Percentiles rank a stretch among this genome's conserved stretches.
Evolutionary conservation across 2,329 filamentous ascomycete genomes (phyloP).

Genomic region (Delphinella strobiligena): DNA sequence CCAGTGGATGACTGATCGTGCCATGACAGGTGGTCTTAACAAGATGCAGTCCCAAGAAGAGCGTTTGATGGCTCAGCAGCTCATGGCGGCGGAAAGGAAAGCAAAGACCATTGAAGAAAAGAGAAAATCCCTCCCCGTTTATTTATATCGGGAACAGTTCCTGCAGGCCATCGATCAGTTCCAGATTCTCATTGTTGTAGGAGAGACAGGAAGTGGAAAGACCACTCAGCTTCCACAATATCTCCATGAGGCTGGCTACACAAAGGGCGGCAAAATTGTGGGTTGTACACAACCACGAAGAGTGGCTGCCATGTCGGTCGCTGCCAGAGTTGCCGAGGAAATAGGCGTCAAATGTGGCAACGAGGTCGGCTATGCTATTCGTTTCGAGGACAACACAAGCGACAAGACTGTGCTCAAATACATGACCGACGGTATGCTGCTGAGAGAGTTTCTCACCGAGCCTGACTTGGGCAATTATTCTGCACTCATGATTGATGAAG

Average conservation of each 20-base stretch:
- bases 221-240: conserved; percentile 94
- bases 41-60: conserved; percentile 62
- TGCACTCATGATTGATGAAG: conserved; percentile 91
- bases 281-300: conserved; percentile 89
- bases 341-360: conserved; percentile 81
- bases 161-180: conserved; percentile 75
- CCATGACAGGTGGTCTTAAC: conserved; percentile 58
- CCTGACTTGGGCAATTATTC: conserved; percentile 74
- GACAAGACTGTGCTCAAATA: conserved; percentile 91
- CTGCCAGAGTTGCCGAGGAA: conserved; percentile 90
- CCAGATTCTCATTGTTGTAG: conserved; percentile 83
- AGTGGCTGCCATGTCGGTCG: conserved; percentile 95
- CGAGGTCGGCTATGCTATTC: conserved; percentile 88
- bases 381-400: conserved; percentile 84
- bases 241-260: conserved; percentile 81
- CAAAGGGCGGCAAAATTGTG: conserved; percentile 70
- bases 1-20: conserved; percentile 67
- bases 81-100: conserved; percentile 81
- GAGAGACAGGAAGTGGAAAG: conserved; percentile 90
- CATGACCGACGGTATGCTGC: conserved; percentile 93
- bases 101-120: conserved; percentile 84
- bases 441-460: conserved; percentile 81
- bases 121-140: conserved; percentile 80
- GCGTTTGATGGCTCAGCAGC: conserved; percentile 62
- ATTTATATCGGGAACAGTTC: conserved; percentile 73